These are phyloP conservation scores for Malassezia dermatis DNA, from an alignment of 1,284 basidiomycete genomes.

Conservation along the genomic window DNA sequence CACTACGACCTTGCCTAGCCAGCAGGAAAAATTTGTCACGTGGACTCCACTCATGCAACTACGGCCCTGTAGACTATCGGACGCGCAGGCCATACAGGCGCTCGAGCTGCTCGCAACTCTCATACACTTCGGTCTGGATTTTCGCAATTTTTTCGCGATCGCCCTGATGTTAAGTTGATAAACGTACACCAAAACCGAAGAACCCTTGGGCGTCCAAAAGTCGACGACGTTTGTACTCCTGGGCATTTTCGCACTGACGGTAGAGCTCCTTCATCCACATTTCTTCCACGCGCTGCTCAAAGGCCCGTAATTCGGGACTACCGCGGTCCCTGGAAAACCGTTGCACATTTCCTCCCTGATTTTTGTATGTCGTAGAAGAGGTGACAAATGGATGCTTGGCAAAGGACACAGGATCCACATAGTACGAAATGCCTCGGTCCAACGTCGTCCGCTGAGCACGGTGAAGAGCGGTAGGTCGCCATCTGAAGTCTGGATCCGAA, in stretches of 20 bases:
- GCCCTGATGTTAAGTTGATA: constrained; percentile 17
- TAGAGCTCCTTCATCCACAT: constrained; percentile 19
- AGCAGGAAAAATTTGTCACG: constrained; percentile 14
- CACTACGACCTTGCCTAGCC: neutral
- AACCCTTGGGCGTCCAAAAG: constrained; percentile 15
- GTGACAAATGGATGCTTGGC: constrained; percentile 58
- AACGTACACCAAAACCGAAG: constrained; percentile 16
- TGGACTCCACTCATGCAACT: neutral
- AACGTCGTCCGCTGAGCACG: constrained; percentile 52
- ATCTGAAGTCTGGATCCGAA: constrained; percentile 73
- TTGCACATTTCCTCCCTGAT: constrained; percentile 9
- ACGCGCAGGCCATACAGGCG: constrained; percentile 20
- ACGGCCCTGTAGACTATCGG: neutral
- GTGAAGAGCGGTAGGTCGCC: constrained; percentile 51
- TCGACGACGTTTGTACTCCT: constrained; percentile 13
- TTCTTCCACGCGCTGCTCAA: constrained; percentile 15
- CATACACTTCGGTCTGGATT: constrained; percentile 34
- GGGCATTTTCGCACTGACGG: constrained; percentile 16
- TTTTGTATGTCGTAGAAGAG: constrained; percentile 22
- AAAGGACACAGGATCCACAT: constrained; percentile 72
- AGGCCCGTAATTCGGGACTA: constrained; percentile 22
- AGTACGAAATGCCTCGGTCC: constrained; percentile 66
- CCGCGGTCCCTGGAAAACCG: constrained; percentile 23
- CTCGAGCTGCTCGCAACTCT: constrained; percentile 39
- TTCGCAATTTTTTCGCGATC: constrained; percentile 28